Conservation (phyloP, 2,329 filamentous ascomycete species). For the Penicillium sp. region DNA sequence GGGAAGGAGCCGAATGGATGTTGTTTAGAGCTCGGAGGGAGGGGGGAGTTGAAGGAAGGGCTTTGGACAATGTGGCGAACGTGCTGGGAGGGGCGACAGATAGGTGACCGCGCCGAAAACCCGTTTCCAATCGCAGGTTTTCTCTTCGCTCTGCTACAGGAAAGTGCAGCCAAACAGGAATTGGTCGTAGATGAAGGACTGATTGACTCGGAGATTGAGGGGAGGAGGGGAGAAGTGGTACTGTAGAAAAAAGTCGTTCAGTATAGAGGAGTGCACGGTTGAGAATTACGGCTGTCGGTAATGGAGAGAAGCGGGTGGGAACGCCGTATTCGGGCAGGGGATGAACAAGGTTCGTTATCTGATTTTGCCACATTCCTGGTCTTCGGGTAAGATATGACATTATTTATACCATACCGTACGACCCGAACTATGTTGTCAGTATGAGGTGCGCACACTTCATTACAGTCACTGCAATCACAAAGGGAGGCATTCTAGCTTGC, state of each 20-base stretch:
- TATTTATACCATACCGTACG: not conserved
- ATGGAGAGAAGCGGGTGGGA: slow-evolving; percentile 4
- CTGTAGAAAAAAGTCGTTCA: not conserved
- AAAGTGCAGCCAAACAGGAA: slow-evolving; percentile 6
- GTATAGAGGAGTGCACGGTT: not conserved
- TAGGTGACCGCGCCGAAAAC: not conserved
- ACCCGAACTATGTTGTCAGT: too few species aligned
- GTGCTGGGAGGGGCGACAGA: not conserved
- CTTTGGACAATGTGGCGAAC: not conserved
- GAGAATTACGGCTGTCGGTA: slow-evolving; percentile 13
- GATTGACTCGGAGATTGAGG: too few species aligned
- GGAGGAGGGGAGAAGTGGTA: not conserved
- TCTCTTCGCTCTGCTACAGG: not conserved
- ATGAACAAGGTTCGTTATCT: slow-evolving; percentile 13
- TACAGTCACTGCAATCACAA: too few species aligned
- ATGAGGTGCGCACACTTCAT: too few species aligned
- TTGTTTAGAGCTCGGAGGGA: not conserved
- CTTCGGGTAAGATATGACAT: not conserved
- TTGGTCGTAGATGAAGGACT: slow-evolving; percentile 1
- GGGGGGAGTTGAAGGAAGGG: not conserved
- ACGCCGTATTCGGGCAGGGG: slow-evolving; percentile 7
- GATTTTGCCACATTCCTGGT: slow-evolving; percentile 23
- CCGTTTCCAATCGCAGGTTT: not conserved
- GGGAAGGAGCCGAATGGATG: not conserved
- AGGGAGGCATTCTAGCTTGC: too few species aligned